A percentile compares a stretch with the other conserved stretches of the same genome.
These are phyloP conservation scores for Myxozyma monticola DNA, from an alignment of 805 yeast species.

Conservation along the genomic window DNA sequence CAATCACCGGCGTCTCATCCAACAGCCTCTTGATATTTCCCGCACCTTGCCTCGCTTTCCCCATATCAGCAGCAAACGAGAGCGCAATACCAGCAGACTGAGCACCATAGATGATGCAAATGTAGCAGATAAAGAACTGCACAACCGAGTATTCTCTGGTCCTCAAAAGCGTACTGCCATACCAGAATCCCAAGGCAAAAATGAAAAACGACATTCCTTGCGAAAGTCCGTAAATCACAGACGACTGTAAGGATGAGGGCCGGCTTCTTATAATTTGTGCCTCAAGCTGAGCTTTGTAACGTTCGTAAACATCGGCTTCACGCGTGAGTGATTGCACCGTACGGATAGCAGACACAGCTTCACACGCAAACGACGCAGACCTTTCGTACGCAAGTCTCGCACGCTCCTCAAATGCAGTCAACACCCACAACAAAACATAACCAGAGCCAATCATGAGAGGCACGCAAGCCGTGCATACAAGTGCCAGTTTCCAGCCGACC, in stretches of 20 bases:
- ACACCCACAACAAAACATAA: conserved; percentile 41
- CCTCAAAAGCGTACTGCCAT: conserved; percentile 42
- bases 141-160: conserved; percentile 36
- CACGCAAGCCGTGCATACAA: conserved; percentile 43
- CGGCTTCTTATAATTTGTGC: conserved; percentile 6
- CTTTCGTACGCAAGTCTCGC: conserved; percentile 41
- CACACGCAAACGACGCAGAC: conserved; percentile 45
- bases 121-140: conserved; percentile 44
- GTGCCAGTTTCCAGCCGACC: conserved; percentile 43
- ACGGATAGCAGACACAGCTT: conserved; percentile 44
- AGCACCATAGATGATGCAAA: conserved; percentile 44
- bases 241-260: conserved; percentile 11
- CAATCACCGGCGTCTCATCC: conserved; percentile 41
- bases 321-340: conserved; percentile 46
- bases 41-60: conserved; percentile 45
- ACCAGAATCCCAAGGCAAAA: conserved; percentile 47
- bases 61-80: conserved; percentile 47
- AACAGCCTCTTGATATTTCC: conserved; percentile 39
- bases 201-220: conserved; percentile 38
- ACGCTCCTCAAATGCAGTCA: conserved; percentile 39
- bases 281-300: conserved; percentile 31
- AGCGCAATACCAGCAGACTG: conserved; percentile 46
- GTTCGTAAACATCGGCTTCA: conserved; percentile 41
- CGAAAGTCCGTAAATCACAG: conserved; percentile 19
- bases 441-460: conserved; percentile 43